Evolutionary conservation across 2,329 filamentous ascomycete species (phyloP).

Genomic region (Colletotrichum sp.): DNA sequence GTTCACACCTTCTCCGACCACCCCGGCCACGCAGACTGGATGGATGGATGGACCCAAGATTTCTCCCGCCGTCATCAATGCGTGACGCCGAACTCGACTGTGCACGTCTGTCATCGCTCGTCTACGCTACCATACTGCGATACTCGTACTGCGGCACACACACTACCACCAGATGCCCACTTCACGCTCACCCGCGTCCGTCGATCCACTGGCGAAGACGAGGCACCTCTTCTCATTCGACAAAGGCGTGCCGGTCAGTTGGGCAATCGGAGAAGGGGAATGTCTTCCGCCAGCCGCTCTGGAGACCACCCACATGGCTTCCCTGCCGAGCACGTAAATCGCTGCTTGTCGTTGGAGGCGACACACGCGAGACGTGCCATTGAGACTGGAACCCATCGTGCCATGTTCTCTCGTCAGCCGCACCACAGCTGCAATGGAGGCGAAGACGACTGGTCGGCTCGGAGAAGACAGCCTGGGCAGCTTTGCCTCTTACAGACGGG

Average conservation of each 20-base stretch:
- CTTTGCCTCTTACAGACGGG: not conserved
- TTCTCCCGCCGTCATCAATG: not conserved
- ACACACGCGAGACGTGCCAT: not conserved
- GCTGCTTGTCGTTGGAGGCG: not conserved
- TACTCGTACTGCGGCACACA: not conserved
- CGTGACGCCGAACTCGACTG: not conserved
- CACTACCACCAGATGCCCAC: not conserved
- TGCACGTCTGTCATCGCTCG: not conserved
- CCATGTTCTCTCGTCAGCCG: constrained; percentile 1
- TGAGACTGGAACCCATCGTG: not conserved
- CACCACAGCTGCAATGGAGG: not conserved
- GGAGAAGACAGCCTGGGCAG: not conserved
- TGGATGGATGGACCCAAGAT: not conserved
- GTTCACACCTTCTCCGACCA: not conserved
- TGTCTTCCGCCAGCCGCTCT: constrained; percentile 6
- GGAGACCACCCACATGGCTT: constrained; percentile 10
- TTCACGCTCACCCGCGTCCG: not conserved
- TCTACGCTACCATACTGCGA: not conserved
- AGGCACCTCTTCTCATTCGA: not conserved
- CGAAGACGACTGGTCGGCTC: not conserved
- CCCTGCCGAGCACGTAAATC: not conserved
- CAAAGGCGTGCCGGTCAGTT: not conserved
- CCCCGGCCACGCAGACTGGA: not conserved
- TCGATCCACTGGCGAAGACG: not conserved
- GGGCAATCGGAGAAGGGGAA: not conserved